phyloP scores from a whole-genome alignment of 371 early-diverging fungal genomes.

The Mortierella sp. region DNA sequence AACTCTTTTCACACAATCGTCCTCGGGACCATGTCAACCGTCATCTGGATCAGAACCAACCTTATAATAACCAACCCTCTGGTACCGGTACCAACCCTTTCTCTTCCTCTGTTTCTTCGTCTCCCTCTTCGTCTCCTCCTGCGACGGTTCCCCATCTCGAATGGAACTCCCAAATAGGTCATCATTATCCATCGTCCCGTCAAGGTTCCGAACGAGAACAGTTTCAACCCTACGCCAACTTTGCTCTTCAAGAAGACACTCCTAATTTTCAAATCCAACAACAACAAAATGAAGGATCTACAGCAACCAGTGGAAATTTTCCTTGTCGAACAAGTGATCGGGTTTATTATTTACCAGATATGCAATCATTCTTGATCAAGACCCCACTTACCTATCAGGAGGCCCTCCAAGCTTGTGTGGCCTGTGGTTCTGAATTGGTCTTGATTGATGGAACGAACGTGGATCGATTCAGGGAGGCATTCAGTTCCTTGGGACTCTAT shows the following conservation, averaged over 20 bases:
- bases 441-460: slow-evolving; percentile 41
- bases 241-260: slow-evolving; percentile 3
- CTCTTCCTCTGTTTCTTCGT: too few relatives aligned
- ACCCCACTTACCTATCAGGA: slow-evolving; percentile 24
- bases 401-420: slow-evolving; percentile 31
- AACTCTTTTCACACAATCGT: slow-evolving; percentile 12
- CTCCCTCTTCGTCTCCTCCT: too few relatives aligned
- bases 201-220: slow-evolving; percentile 9
- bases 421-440: slow-evolving; percentile 42
- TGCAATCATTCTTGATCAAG: slow-evolving; percentile 48
- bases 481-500: slow-evolving; percentile 35
- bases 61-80: neutral
- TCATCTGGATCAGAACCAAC: neutral
- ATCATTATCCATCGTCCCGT: slow-evolving; percentile 10
- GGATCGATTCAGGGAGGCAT: slow-evolving; percentile 36
- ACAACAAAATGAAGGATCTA: too few relatives aligned
- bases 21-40: slow-evolving; percentile 4
- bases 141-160: slow-evolving; percentile 26
- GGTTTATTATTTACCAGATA: slow-evolving; percentile 45
- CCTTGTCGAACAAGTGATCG: slow-evolving; percentile 27
- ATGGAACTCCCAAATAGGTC: slow-evolving; percentile 49
- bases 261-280: neutral
- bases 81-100: neutral
- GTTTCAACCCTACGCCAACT: slow-evolving; percentile 17
- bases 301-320: too few relatives aligned